These are phyloP conservation scores for Dothidotthia symphoricarpi DNA, from an alignment of 2,329 filamentous ascomycete genomes.

Conservation along the genomic window DNA sequence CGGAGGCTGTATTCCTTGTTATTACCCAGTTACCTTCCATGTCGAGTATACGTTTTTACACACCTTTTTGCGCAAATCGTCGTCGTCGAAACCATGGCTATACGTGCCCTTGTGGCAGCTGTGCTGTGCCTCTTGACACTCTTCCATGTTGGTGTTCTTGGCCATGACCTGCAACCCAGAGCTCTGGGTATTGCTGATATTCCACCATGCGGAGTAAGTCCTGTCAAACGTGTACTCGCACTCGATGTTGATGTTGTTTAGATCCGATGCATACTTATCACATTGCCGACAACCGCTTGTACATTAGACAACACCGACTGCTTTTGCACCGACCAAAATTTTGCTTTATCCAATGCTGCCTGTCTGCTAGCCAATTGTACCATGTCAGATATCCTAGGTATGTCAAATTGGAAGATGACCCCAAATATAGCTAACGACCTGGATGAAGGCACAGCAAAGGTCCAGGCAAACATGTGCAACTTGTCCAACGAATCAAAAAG, in stretches of 20 bases:
- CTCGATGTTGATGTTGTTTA: conserved; percentile 2
- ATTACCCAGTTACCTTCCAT: no score
- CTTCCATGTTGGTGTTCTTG: background rate
- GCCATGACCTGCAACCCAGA: background rate
- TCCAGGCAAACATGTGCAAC: conserved; percentile 21
- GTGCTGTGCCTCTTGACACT: conserved; percentile 1
- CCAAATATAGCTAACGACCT: no score
- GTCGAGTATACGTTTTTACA: no score
- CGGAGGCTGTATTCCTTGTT: no score
- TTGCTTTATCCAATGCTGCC: conserved; percentile 6
- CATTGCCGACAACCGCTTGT: conserved; percentile 14
- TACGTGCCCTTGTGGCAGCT: background rate
- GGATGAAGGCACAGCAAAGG: conserved; percentile 11
- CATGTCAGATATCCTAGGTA: conserved; percentile 18
- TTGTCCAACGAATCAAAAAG: conserved; percentile 20
- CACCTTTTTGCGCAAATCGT: no score
- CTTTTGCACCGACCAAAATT: conserved; percentile 11
- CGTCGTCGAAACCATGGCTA: conserved; percentile 6
- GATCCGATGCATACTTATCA: conserved; percentile 17
- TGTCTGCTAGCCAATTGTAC: conserved; percentile 27
- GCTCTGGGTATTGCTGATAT: conserved; percentile 15
- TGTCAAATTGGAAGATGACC: conserved; percentile 9
- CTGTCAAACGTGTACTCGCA: background rate
- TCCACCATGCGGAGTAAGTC: conserved; percentile 20
- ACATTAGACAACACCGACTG: conserved; percentile 16